These are phyloP conservation scores for Ustilago curta DNA, from an alignment of 1,284 basidiomycete genomes.

Conservation along the genomic window DNA sequence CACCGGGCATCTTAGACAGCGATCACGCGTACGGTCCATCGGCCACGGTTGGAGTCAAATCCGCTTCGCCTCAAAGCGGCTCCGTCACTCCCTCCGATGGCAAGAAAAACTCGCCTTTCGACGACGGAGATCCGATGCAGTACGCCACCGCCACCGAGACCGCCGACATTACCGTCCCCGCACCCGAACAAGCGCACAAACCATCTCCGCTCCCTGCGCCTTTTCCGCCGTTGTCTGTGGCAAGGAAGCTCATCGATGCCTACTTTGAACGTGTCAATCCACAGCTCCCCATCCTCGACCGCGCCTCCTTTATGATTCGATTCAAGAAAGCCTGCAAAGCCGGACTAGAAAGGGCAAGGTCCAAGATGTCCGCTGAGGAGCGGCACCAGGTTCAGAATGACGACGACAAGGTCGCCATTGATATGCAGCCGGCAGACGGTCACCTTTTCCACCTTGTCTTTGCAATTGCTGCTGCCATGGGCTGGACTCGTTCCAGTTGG, in stretches of 20 bases:
- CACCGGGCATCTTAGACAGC: conserved; percentile 5
- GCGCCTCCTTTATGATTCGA: conserved; percentile 36
- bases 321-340: conserved; percentile 43
- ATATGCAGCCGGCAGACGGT: conserved; percentile 49
- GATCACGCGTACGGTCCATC: neutral
- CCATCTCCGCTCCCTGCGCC: conserved; percentile 45
- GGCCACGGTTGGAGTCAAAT: conserved; percentile 9
- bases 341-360: conserved; percentile 31
- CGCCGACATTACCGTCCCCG: conserved; percentile 48
- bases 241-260: conserved; percentile 49
- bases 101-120: conserved; percentile 48
- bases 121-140: conserved; percentile 51
- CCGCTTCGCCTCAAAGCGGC: conserved; percentile 31
- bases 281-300: conserved; percentile 46
- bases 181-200: conserved; percentile 46
- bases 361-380: conserved; percentile 26
- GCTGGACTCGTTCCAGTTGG: conserved; percentile 46
- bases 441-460: conserved; percentile 55
- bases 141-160: conserved; percentile 51
- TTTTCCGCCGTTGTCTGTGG: conserved; percentile 46
- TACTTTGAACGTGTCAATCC: conserved; percentile 54
- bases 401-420: conserved; percentile 42
- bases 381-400: conserved; percentile 10
- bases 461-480: conserved; percentile 52
- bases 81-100: conserved; percentile 36